phyloP scores from a whole-genome alignment of 176 grass and related monocot species.

The Musa beccarii region DNA sequence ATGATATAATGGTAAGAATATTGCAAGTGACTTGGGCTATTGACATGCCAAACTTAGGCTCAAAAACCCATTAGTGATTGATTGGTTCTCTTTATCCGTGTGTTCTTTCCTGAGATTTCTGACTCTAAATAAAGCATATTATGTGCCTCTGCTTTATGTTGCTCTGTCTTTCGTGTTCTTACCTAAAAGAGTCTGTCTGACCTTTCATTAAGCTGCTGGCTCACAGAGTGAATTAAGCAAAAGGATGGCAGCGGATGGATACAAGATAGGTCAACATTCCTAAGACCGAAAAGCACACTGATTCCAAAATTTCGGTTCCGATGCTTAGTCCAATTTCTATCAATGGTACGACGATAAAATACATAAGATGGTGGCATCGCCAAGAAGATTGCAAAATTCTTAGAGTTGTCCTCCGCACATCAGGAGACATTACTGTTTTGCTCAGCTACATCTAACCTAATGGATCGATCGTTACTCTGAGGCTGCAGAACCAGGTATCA shows the following conservation, averaged over 20 bases:
- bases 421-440: too few relatives aligned
- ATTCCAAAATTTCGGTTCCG: background rate
- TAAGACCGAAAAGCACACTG: background rate
- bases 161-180: background rate
- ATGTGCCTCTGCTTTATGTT: background rate
- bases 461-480: too few relatives aligned
- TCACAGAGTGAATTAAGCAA: slow-evolving; percentile 1
- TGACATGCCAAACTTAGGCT: too few relatives aligned
- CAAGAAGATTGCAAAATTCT: background rate
- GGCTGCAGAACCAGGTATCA: too few relatives aligned
- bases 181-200: background rate
- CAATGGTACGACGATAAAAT: background rate
- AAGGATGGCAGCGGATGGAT: background rate
- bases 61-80: too few relatives aligned
- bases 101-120: background rate
- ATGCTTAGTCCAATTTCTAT: too few relatives aligned
- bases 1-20: too few relatives aligned
- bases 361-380: background rate
- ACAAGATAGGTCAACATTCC: background rate
- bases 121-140: background rate
- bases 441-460: too few relatives aligned
- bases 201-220: background rate
- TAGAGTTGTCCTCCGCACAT: too few relatives aligned
- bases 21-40: too few relatives aligned
- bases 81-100: too few relatives aligned